Evolutionary conservation across 495 filamentous ascomycete species (phyloP), one percentile per base, ranked within the genome.

Genomic region (Aspergillus indologenus): DNA sequence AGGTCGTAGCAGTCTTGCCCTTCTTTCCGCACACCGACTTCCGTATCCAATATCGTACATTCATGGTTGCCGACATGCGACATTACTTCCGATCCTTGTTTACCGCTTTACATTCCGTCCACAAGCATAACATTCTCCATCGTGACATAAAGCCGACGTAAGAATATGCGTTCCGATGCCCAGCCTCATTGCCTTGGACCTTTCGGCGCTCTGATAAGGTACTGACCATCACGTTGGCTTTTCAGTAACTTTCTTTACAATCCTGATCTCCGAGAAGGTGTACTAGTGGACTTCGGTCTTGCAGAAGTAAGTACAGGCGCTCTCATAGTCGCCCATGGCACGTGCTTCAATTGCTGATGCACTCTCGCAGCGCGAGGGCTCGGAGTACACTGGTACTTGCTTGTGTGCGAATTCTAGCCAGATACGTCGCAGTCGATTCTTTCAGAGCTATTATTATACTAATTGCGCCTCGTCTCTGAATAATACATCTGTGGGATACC

Each of bases 81-180:
- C 79, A 91, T 67, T 99, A 98, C 71, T 90, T 99, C 63, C 83
- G 85, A 18, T 95, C 89, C 5, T 81, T 99, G 9, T 92, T 99
- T 69, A 85, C 85, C 5, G 94, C 95, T 0, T 79, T 99, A 6
- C 77, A 81, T 17, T 87, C 88, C 20, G 91, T 98, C 11, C 94
- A 99, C 71, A 78, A 79, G 40, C 85, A 87, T 65, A 77, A 82
- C 19, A 97, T 99, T 56, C 80, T 99, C 18, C 94, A 99, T 69
- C 87, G 94, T 54, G 94, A 99, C 71, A 97, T 99, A 70, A 99
- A 99, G 71, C 94, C 94, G n/a, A 99, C 94, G 77, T 83, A 68
- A 68, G 79, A 22, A 56, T 23, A n/a, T 40, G 7, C 2, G 17
- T 42, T n/a, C 47, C 53, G 24, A 22, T 45, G 14, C 14, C 21